These are phyloP conservation scores for Alternaria sp. DNA, from an alignment of 2,329 filamentous ascomycete species.

Conservation along the genomic window DNA sequence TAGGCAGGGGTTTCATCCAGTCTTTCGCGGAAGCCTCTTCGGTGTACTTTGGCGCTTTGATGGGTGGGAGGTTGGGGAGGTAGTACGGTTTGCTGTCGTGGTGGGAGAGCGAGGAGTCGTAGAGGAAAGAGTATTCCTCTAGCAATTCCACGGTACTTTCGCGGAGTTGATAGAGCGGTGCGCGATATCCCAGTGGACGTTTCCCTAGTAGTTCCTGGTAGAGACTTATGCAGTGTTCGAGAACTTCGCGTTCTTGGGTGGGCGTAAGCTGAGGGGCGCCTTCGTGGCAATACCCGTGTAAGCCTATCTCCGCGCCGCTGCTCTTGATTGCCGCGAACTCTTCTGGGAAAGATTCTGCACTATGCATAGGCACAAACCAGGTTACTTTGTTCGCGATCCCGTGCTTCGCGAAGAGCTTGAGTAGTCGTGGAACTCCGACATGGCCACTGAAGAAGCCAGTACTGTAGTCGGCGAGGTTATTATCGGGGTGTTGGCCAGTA, in stretches of 20 bases:
- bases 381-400: constrained; percentile 60
- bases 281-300: constrained; percentile 60
- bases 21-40: constrained; percentile 43
- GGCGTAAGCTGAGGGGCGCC: constrained; percentile 54
- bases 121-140: constrained; percentile 57
- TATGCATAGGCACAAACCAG: constrained; percentile 68
- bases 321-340: constrained; percentile 59
- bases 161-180: constrained; percentile 59
- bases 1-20: constrained; percentile 55
- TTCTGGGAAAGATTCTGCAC: constrained; percentile 62
- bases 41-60: constrained; percentile 51
- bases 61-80: constrained; percentile 51
- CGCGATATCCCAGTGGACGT: constrained; percentile 58
- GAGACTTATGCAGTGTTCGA: constrained; percentile 56
- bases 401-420: constrained; percentile 61
- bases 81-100: constrained; percentile 60
- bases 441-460: constrained; percentile 62
- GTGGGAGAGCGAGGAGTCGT: constrained; percentile 59
- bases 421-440: constrained; percentile 63
- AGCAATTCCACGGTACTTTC: constrained; percentile 58
- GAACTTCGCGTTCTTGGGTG: constrained; percentile 58
- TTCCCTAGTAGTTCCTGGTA: constrained; percentile 53
- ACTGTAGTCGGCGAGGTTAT: constrained; percentile 63
- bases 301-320: constrained; percentile 60
- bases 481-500: constrained; percentile 60